A percentile compares a stretch with the other conserved stretches of the same genome.
Conservation (phyloP, 345 rosid species). For the Gossypium australe region DNA sequence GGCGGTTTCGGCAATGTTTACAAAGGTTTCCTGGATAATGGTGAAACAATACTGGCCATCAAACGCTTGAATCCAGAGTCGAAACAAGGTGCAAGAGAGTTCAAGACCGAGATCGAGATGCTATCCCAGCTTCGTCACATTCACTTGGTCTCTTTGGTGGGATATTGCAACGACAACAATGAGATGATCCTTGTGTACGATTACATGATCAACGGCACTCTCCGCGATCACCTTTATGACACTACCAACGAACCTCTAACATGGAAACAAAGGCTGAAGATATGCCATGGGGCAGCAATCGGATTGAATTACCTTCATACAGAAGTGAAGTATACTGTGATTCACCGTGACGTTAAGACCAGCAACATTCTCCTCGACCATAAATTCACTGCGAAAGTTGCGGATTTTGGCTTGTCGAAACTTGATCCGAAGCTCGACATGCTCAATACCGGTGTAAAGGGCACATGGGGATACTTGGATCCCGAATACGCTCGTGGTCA, state of each 20-base stretch:
- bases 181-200: slow-evolving; percentile 13
- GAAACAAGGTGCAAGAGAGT: not conserved
- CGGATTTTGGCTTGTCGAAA: slow-evolving; percentile 7
- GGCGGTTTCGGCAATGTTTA: slow-evolving; percentile 5
- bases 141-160: not conserved
- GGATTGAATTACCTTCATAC: slow-evolving; percentile 12
- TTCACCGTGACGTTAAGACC: slow-evolving; percentile 12
- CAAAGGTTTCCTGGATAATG: slow-evolving; percentile 5
- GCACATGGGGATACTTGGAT: slow-evolving; percentile 7
- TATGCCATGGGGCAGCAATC: slow-evolving; percentile 7
- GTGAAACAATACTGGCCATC: not conserved
- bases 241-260: not conserved
- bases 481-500: not conserved
- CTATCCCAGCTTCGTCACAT: slow-evolving; percentile 6
- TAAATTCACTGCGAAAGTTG: not conserved
- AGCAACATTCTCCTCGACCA: slow-evolving; percentile 5
- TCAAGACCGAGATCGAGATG: slow-evolving; percentile 8
- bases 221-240: not conserved
- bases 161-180: not conserved
- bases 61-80: slow-evolving; percentile 8
- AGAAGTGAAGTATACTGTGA: not conserved
- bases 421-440: not conserved
- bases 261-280: slow-evolving; percentile 1
- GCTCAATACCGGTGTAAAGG: not conserved
- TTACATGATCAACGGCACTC: slow-evolving; percentile 5